Conservation (phyloP, 2,329 filamentous ascomycete genomes). For the Trichoderma sp. region DNA sequence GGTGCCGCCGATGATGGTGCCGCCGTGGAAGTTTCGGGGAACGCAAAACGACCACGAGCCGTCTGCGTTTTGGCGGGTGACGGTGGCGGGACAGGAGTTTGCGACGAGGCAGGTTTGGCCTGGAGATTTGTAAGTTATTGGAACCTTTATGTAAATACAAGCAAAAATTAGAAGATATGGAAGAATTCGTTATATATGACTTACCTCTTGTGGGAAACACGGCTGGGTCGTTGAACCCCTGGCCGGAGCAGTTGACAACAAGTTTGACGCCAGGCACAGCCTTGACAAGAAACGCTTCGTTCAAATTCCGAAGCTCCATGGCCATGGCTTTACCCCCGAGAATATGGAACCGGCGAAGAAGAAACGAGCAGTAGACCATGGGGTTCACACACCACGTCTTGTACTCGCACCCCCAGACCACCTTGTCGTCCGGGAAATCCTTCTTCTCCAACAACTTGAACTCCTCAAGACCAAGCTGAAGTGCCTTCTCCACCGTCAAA, state of each 20-base stretch:
- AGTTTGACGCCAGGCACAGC: slow-evolving; percentile 30
- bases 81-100: slow-evolving; percentile 38
- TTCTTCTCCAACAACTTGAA: slow-evolving; percentile 37
- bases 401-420: slow-evolving; percentile 45
- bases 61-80: slow-evolving; percentile 58
- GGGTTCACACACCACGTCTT: slow-evolving; percentile 51
- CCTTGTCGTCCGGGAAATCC: slow-evolving; percentile 38
- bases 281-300: slow-evolving; percentile 40
- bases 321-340: slow-evolving; percentile 28
- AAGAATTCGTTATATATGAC: neutral
- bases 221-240: slow-evolving; percentile 43
- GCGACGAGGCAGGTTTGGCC: slow-evolving; percentile 49
- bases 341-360: slow-evolving; percentile 36
- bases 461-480: slow-evolving; percentile 28
- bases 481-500: slow-evolving; percentile 30
- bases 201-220: slow-evolving; percentile 45
- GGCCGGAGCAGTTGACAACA: slow-evolving; percentile 48
- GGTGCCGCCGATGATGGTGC: slow-evolving; percentile 65
- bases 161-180: neutral
- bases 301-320: slow-evolving; percentile 2
- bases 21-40: slow-evolving; percentile 59
- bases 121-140: neutral
- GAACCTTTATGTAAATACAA: neutral
- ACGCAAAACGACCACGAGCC: slow-evolving; percentile 63
- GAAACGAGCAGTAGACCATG: slow-evolving; percentile 49